phyloP scores from a whole-genome alignment of 345 rosid genomes.

The Diplotaxis tenuifolia region DNA sequence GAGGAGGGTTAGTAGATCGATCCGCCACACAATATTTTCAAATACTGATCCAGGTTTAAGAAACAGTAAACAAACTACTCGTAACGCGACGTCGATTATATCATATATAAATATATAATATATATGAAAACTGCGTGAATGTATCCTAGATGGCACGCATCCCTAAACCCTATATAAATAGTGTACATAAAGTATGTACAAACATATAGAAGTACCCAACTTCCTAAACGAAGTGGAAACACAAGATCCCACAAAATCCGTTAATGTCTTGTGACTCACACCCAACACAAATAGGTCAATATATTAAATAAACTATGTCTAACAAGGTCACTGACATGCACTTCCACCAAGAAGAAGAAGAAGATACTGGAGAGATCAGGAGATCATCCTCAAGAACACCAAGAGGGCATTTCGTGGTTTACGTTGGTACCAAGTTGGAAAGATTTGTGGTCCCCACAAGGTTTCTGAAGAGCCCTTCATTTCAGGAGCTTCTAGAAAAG shows the following conservation, averaged over 20 bases:
- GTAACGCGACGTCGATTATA: neutral
- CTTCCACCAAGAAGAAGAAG: constrained; percentile 16
- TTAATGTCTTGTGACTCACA: constrained; percentile 24
- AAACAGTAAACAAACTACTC: neutral
- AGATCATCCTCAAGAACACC: constrained; percentile 26
- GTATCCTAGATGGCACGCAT: constrained; percentile 31
- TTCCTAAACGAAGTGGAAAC: constrained; percentile 27
- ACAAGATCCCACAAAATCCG: constrained; percentile 35
- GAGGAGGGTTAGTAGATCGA: neutral
- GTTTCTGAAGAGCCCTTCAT: constrained; percentile 29
- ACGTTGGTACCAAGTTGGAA: constrained; percentile 30
- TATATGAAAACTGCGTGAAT: neutral
- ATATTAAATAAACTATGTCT: constrained; percentile 23
- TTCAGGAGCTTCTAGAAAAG: constrained; percentile 36
- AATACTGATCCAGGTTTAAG: neutral
- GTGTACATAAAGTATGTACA: neutral
- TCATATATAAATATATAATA: neutral
- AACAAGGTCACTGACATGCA: constrained; percentile 28
- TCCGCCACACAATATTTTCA: neutral
- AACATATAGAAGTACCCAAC: constrained; percentile 21
- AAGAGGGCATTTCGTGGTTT: constrained; percentile 37
- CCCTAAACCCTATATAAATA: constrained; percentile 16
- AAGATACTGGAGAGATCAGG: neutral
- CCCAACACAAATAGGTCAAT: neutral
- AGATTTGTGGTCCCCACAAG: constrained; percentile 36